Evolutionary conservation across 176 grass and related monocot species (phyloP).

Genomic region (Tillandsia fasciculata): DNA sequence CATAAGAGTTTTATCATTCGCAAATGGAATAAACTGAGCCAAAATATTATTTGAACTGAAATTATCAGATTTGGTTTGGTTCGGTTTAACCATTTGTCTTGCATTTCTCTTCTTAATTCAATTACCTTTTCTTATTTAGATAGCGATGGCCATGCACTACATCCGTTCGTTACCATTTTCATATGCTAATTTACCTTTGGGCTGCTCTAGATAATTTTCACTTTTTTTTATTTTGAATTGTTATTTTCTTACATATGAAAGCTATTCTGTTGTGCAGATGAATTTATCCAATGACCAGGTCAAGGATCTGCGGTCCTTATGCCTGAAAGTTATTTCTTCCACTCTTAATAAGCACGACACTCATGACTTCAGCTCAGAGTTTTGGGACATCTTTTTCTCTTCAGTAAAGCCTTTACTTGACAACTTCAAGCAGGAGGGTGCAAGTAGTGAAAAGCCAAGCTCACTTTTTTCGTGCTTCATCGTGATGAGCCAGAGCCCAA

Average conservation of each 20-base stretch:
- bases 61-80: no score
- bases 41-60: no score
- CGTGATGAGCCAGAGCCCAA: conserved; percentile 69
- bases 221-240: background rate
- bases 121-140: background rate
- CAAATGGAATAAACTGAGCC: no score
- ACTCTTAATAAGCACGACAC: conserved; percentile 54
- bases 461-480: conserved; percentile 91
- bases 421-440: conserved; percentile 77
- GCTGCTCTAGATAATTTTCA: background rate
- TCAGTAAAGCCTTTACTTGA: conserved; percentile 65
- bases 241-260: conserved; percentile 2
- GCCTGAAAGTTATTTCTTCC: conserved; percentile 58
- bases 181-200: background rate
- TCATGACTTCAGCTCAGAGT: conserved; percentile 61
- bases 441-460: conserved; percentile 79
- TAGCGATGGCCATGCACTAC: no score
- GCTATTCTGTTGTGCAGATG: conserved; percentile 32
- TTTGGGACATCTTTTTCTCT: conserved; percentile 77
- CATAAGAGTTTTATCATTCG: no score
- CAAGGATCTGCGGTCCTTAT: conserved; percentile 81
- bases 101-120: no score
- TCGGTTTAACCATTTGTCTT: no score
- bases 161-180: no score
- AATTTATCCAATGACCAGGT: conserved; percentile 49